Evolutionary conservation across 2,329 filamentous ascomycete genomes (phyloP).

Genomic region (Sclerotinia nivalis): DNA sequence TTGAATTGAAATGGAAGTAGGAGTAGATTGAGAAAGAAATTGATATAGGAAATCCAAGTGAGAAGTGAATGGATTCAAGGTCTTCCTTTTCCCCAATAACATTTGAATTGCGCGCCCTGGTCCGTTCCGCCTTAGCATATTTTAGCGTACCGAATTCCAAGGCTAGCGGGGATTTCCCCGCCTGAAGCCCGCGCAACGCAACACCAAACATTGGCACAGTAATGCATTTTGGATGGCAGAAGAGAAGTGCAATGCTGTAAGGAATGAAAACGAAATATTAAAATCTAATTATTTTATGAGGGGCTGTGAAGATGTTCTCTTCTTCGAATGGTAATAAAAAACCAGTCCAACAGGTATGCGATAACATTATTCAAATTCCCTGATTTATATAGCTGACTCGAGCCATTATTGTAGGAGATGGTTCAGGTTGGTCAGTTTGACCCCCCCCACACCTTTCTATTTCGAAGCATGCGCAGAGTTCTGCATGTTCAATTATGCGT

Average conservation of each 20-base stretch:
- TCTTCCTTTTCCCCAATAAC: not conserved
- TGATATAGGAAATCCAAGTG: not conserved
- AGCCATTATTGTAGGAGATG: constrained; percentile 74
- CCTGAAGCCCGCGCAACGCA: constrained; percentile 9
- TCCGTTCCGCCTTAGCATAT: constrained; percentile 7
- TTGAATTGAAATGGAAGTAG: not conserved
- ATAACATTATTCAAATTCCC: constrained; percentile 22
- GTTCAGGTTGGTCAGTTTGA: constrained; percentile 91
- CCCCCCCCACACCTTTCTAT: constrained; percentile 29
- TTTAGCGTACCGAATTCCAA: constrained; percentile 1
- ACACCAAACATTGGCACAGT: constrained; percentile 10
- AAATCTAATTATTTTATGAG: constrained; percentile 18
- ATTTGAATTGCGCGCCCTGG: constrained; percentile 12
- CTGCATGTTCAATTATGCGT: constrained; percentile 11
- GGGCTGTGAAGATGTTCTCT: constrained; percentile 56
- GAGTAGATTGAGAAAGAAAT: not conserved
- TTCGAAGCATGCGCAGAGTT: not conserved
- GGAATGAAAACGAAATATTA: constrained; percentile 2
- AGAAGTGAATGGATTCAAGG: not conserved
- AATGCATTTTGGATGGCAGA: not conserved
- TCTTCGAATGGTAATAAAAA: constrained; percentile 68
- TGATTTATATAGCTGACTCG: constrained; percentile 22
- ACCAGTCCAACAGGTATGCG: constrained; percentile 67
- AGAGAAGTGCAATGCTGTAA: not conserved
- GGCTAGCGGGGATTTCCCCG: constrained; percentile 12